Percentiles rank a stretch among this genome's conserved stretches.
Conservation (phyloP, 305 asterid genomes). For the Striga hermonthica region DNA sequence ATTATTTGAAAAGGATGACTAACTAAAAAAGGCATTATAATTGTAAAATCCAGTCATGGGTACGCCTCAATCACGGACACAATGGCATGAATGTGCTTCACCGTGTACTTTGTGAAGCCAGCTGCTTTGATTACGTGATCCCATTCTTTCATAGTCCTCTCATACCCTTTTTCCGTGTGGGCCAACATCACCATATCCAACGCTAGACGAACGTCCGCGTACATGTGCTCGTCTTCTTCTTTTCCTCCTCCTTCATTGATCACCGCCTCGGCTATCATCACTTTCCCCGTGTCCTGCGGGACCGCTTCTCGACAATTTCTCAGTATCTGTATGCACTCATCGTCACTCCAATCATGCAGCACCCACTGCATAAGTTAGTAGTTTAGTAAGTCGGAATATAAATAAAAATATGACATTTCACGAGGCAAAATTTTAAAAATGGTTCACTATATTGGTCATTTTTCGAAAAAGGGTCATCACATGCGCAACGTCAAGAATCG, state of each 20-base stretch:
- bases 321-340: conserved; percentile 51
- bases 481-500: too few relatives aligned
- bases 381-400: background rate
- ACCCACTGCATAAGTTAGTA: conserved; percentile 40
- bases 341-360: conserved; percentile 72
- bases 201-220: conserved; percentile 32
- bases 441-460: too few relatives aligned
- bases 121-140: conserved; percentile 31
- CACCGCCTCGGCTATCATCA: conserved; percentile 42
- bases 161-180: conserved; percentile 41
- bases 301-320: conserved; percentile 38
- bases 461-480: too few relatives aligned
- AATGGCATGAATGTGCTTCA: conserved; percentile 30
- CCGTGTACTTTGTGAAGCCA: conserved; percentile 33
- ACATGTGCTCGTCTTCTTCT: conserved; percentile 16
- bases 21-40: too few relatives aligned
- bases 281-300: conserved; percentile 31
- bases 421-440: too few relatives aligned
- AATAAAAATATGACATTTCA: background rate
- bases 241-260: conserved; percentile 25
- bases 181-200: conserved; percentile 50
- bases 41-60: conserved; percentile 26
- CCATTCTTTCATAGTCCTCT: conserved; percentile 41
- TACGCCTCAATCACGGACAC: conserved; percentile 36
- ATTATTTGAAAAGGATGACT: too few relatives aligned